phyloP scores from a whole-genome alignment of 768 basidiomycete genomes.

The Lentinula sp. region DNA sequence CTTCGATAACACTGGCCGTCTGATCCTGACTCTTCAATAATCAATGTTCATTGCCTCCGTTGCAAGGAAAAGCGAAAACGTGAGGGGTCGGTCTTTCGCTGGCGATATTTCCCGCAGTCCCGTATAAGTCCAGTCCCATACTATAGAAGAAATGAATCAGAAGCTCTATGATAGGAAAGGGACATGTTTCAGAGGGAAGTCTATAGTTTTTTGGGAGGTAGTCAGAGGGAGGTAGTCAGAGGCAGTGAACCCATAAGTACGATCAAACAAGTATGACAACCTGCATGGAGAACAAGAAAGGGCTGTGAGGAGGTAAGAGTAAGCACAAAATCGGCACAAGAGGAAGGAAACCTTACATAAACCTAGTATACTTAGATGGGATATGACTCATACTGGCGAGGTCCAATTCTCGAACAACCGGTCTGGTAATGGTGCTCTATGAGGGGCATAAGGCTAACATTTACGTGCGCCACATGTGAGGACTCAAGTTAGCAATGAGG shows the following conservation, averaged over 20 bases:
- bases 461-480: conserved; percentile 11
- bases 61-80: conserved; percentile 21
- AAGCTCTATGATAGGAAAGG: conserved; percentile 6
- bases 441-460: no score
- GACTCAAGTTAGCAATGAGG: conserved; percentile 38
- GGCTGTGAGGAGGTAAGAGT: neutral
- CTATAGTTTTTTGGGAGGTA: conserved; percentile 7
- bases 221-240: conserved; percentile 9
- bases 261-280: conserved; percentile 10
- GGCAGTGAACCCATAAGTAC: neutral
- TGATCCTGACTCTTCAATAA: neutral
- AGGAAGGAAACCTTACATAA: no score
- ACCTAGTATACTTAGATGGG: no score
- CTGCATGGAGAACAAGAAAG: conserved; percentile 34
- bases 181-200: conserved; percentile 14
- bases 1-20: neutral
- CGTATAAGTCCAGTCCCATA: conserved; percentile 43
- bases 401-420: no score
- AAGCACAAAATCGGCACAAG: neutral
- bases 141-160: neutral
- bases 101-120: conserved; percentile 32
- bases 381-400: no score
- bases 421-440: no score
- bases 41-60: neutral
- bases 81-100: conserved; percentile 55